Percentiles rank a stretch among this genome's conserved stretches.
These are phyloP conservation scores for Gnaphalium uliginosum DNA, from an alignment of 129 eudicot species.

Conservation along the genomic window DNA sequence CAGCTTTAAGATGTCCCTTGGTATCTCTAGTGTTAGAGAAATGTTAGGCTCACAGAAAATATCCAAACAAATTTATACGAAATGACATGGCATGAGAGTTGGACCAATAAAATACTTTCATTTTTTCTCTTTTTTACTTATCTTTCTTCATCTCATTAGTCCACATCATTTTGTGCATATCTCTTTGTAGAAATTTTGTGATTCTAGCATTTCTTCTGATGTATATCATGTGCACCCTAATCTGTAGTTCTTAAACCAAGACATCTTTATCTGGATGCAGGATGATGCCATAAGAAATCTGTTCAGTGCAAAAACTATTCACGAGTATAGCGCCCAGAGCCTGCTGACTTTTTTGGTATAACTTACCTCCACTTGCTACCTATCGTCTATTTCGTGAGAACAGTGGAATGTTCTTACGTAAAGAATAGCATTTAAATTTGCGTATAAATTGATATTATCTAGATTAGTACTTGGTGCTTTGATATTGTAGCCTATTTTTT, in stretches of 20 bases:
- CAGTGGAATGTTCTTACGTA: conserved; percentile 10
- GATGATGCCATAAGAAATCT: conserved; percentile 97
- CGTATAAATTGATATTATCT: background rate
- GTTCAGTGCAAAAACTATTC: conserved; percentile 95
- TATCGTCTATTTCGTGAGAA: background rate
- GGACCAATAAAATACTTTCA: too few relatives aligned
- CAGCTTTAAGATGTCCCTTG: background rate
- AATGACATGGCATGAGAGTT: too few relatives aligned
- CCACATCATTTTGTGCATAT: too few relatives aligned
- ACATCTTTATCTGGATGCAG: conserved; percentile 45
- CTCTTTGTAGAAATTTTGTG: too few relatives aligned
- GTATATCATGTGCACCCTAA: background rate
- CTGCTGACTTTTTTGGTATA: conserved; percentile 89
- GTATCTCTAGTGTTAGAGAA: too few relatives aligned
- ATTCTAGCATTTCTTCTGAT: too few relatives aligned
- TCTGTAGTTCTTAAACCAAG: conserved; percentile 23
- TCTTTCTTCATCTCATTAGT: too few relatives aligned
- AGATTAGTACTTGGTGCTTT: conserved; percentile 3
- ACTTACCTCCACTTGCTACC: conserved; percentile 10
- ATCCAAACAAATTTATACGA: too few relatives aligned
- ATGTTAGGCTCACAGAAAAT: too few relatives aligned
- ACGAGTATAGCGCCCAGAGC: conserved; percentile 92
- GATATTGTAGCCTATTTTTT: conserved; percentile 1
- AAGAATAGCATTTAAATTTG: background rate
- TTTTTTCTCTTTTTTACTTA: background rate